Conservation (phyloP, 116 monocot genomes). For the Zostera marina region DNA sequence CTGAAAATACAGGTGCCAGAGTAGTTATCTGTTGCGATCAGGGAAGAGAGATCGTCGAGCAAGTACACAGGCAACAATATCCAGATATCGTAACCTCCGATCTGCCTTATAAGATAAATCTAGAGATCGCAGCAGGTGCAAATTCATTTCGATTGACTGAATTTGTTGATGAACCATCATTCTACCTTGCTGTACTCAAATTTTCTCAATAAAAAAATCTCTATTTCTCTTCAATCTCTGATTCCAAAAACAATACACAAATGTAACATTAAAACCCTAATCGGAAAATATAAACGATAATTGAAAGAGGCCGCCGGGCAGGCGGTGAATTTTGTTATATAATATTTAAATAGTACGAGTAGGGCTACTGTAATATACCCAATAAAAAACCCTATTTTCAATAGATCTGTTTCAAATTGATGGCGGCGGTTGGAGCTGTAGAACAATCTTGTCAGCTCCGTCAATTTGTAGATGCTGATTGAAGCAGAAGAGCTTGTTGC, state of each 20-base stretch:
- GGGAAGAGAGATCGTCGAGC: slow-evolving; percentile 41
- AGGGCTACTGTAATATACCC: no score
- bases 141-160: slow-evolving; percentile 38
- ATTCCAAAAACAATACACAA: no score
- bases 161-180: slow-evolving; percentile 46
- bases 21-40: slow-evolving; percentile 60
- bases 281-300: no score
- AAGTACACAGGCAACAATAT: slow-evolving; percentile 29
- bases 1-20: slow-evolving; percentile 36
- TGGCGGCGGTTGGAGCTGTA: no score
- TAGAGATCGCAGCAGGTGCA: slow-evolving; percentile 38
- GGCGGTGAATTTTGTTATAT: no score
- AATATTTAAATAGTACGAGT: no score
- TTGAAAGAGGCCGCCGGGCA: no score
- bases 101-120: slow-evolving; percentile 27
- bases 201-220: slow-evolving; percentile 1
- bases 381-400: no score
- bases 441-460: no score
- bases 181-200: slow-evolving; percentile 50
- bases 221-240: no score
- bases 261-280: no score
- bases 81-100: slow-evolving; percentile 43
- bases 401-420: no score
- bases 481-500: slow-evolving; percentile 9
- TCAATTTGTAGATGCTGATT: neutral